Base-by-base conservation (phyloP, 2,329 filamentous ascomycete genomes). In the Capronia epimyces region DNA sequence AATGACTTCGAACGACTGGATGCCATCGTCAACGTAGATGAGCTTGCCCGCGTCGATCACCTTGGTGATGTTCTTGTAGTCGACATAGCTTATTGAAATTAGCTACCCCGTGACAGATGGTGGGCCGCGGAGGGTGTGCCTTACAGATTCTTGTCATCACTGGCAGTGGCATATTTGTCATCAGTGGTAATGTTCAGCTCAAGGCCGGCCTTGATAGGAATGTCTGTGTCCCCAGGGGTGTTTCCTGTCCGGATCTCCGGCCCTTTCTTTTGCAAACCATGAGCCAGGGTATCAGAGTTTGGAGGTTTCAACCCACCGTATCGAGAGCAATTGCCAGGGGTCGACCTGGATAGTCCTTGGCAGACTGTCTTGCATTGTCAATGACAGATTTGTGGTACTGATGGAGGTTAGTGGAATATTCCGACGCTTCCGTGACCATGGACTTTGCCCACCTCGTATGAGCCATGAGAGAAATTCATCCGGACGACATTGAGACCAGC, bases 51-150 rank as follows among this genome's bases (percentile, higher is more conserved):
- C 77, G 69, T 87, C 74, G 67, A 98, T 97, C 64, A 98, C 93
- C 77, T 94, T 95, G 75, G 91, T 96, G 74, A 98, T 97, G 80
- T 98, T 98, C 84, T 95, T 94, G 81, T 98, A 97, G 78, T 97
- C 91, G 66, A 97, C 86, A 67, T 89, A 96, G 84, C 87, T 91
- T 58, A 37, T 25, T 46, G 15, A 27, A 6, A 13, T 60, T 43
- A 52, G 18, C 16, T 18, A 39, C 39, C 37, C 34, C 32, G 45
- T 27, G 15, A 25, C 18, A 43, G 16, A 24, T 9, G n/a, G 9
- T 20, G 7, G 15, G 31, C 20, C 15, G 39, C 15, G 27, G 7
- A 16, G 31, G 5, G 13, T 15, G 45, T 24, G 29, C 5, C 84
- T 72, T 74, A 95, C 93, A 98, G 95, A 79, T 95, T 95, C 75